A percentile compares a stretch with the other conserved stretches of the same genome.
Evolutionary conservation across 345 rosid species (phyloP).

Genomic region (Brassica juncea): DNA sequence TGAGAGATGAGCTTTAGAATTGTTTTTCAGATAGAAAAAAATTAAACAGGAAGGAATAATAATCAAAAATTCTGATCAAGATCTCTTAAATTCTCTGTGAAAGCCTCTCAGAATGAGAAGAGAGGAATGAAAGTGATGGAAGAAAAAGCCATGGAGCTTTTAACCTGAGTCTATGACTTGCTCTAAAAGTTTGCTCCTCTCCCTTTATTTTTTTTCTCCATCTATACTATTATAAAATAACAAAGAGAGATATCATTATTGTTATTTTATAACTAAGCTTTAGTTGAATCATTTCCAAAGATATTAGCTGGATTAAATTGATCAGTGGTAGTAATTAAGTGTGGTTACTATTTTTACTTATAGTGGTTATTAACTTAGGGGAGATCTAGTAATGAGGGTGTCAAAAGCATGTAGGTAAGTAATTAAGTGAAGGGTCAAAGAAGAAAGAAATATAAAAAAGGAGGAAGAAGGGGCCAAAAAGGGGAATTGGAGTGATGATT

Average conservation of each 20-base stretch:
- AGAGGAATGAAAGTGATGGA: constrained; percentile 37
- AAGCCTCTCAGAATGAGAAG: constrained; percentile 26
- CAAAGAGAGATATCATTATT: background rate
- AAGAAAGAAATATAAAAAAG: constrained; percentile 19
- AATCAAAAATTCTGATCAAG: constrained; percentile 11
- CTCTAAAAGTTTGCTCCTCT: constrained; percentile 41
- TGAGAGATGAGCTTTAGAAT: constrained; percentile 14
- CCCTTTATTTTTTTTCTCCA: background rate
- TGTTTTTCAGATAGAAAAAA: background rate
- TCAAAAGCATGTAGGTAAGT: constrained; percentile 21
- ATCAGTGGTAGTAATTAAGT: constrained; percentile 12
- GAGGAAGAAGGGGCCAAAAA: constrained; percentile 33
- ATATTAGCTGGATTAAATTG: constrained; percentile 23
- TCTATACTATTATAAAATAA: background rate
- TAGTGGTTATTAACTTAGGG: background rate
- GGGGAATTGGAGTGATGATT: constrained; percentile 42
- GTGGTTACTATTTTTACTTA: background rate
- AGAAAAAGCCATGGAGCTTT: constrained; percentile 35
- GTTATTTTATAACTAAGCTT: background rate
- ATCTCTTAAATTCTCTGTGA: constrained; percentile 21
- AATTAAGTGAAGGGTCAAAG: constrained; percentile 39
- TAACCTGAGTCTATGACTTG: constrained; percentile 29
- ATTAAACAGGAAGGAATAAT: background rate
- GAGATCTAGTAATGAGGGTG: constrained; percentile 34
- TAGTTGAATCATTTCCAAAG: constrained; percentile 13